Evolutionary conservation across 805 yeast species (phyloP), one percentile per base, ranked within the genome.

Genomic region (Scheffersomyces lignosus): DNA sequence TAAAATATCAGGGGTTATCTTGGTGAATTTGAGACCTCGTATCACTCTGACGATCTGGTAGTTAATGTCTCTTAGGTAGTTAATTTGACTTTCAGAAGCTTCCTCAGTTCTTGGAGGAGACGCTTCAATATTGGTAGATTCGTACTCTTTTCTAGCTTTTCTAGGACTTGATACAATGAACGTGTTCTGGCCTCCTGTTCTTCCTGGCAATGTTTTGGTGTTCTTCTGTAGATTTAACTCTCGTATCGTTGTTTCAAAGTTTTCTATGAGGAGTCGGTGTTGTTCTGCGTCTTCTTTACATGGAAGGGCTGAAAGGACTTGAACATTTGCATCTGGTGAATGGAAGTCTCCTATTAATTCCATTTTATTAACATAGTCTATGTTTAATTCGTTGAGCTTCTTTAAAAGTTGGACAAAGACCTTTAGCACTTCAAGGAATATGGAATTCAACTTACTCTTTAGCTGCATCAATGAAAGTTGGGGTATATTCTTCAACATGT

Each of bases 1-100:
- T 1, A 65, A 32, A 2, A 58, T 38, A 1, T 64, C 69, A 12
- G 46, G 51, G 2, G 69, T 55, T n/a, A 70, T 50, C 36, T 66
- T 68, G 24, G 72, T 60, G 14, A 66, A 38, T 33, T 59, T 64
- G 29, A 69, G 50, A 6, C 56, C 46, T 14, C 72, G 49, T 17
- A 70, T 62, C 1, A 60, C 61, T 24, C 60, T 45, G 7, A 68
- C 65, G 9, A 70, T 46, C 26, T 59, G 59, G 47, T 66, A 64
- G 40, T 69, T 69, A 15, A 65, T 34, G 15, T 67, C 71, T 23
- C 69, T 48, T 8, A 68, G 51, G 5, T 51, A 38, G 24, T 47
- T 40, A 56, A 64, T 52, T 15, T 45, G 40, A 24, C 50, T 52
- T 1, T 49, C 48, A 2, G 39, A 32, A 6, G 30, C 42, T 12